Conservation (phyloP, 805 yeast species). For the Soucietia sequanensis region DNA sequence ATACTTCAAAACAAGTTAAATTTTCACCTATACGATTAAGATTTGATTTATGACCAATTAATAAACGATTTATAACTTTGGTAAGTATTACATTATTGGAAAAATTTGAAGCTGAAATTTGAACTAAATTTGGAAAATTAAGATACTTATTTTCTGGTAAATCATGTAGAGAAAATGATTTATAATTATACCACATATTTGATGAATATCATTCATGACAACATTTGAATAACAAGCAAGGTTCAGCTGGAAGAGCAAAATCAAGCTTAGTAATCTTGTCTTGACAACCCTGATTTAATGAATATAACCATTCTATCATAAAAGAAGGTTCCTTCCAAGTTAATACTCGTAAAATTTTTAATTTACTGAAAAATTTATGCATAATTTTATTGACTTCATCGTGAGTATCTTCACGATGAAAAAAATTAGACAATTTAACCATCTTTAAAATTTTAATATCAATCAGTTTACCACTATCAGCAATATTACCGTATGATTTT, state of each 20-base stretch:
- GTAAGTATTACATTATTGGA: constrained; percentile 21
- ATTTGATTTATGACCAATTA: constrained; percentile 6
- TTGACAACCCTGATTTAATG: constrained; percentile 32
- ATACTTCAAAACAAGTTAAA: constrained; percentile 16
- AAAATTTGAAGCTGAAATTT: constrained; percentile 37
- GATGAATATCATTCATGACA: constrained; percentile 3
- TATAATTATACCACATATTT: too few species aligned
- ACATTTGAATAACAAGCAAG: constrained; percentile 19
- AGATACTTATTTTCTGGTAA: constrained; percentile 4
- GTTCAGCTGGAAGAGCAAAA: constrained; percentile 31
- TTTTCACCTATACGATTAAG: constrained; percentile 8
- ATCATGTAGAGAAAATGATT: background rate
- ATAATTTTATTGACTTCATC: constrained; percentile 25
- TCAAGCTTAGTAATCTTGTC: constrained; percentile 20
- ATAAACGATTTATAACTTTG: constrained; percentile 15
- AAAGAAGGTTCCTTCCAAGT: constrained; percentile 33
- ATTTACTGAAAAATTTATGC: constrained; percentile 19
- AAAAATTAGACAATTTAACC: constrained; percentile 41
- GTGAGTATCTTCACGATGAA: constrained; percentile 35
- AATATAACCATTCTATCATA: constrained; percentile 23
- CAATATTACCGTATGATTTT: constrained; percentile 8
- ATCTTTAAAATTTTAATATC: constrained; percentile 27
- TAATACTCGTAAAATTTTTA: constrained; percentile 25
- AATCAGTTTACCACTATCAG: constrained; percentile 3
- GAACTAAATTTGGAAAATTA: constrained; percentile 25